phyloP scores from a whole-genome alignment of 1,284 basidiomycete genomes.

The Trichosporon sp. region DNA sequence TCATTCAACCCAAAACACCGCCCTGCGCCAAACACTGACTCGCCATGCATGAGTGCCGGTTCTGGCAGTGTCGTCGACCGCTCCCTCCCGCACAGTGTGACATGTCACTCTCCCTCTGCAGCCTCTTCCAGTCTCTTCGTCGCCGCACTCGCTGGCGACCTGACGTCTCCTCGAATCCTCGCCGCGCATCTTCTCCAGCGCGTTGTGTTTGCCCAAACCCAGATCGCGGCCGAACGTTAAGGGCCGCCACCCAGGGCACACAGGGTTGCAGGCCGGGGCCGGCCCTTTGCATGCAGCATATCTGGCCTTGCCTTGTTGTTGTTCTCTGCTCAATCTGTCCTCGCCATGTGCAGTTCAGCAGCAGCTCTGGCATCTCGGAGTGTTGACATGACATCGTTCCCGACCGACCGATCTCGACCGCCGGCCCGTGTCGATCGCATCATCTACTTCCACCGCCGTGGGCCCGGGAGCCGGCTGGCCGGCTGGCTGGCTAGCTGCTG shows the following conservation, averaged over 20 bases:
- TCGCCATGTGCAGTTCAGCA: too few relatives aligned
- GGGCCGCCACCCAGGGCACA: not conserved
- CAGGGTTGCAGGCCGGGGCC: not conserved
- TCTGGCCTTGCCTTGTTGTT: not conserved
- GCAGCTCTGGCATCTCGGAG: too few relatives aligned
- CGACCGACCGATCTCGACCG: not conserved
- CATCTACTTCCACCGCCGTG: not conserved
- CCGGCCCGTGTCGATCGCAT: not conserved
- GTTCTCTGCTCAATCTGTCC: not conserved
- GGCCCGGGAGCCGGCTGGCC: too few relatives aligned
- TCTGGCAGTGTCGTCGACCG: not conserved
- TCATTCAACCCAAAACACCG: not conserved
- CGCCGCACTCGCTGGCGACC: not conserved
- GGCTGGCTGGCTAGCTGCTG: not conserved
- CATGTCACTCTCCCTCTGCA: not conserved
- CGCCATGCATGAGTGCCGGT: not conserved
- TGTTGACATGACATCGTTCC: not conserved
- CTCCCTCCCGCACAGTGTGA: not conserved
- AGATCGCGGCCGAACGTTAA: too few relatives aligned
- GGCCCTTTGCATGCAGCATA: not conserved
- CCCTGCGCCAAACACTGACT: not conserved
- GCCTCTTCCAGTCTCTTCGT: not conserved
- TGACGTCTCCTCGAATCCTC: not conserved
- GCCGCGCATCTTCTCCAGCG: not conserved
- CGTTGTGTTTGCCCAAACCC: not conserved